Evolutionary conservation across 1,284 basidiomycete genomes (phyloP).

Genomic region (Trametes versicolor): DNA sequence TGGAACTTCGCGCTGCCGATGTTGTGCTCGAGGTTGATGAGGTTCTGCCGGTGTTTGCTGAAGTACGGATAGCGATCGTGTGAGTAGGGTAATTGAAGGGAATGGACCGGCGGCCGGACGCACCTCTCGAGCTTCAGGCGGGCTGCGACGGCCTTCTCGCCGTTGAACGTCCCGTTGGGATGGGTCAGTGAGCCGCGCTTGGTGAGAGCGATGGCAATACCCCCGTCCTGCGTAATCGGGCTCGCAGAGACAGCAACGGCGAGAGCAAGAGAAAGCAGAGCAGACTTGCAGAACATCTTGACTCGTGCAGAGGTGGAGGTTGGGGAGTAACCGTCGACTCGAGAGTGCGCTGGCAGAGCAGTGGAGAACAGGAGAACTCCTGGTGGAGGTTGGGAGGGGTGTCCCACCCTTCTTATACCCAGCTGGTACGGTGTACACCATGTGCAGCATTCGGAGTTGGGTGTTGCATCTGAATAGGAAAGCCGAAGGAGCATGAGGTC

Average conservation of each 20-base stretch:
- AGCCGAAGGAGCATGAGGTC: background rate
- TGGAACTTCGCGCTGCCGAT: constrained; percentile 29
- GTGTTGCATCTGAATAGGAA: background rate
- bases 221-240: constrained; percentile 27
- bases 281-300: constrained; percentile 40
- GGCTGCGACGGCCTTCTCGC: constrained; percentile 28
- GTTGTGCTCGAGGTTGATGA: constrained; percentile 38
- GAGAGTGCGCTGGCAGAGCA: constrained; percentile 5
- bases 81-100: background rate
- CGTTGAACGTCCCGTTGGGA: constrained; percentile 39
- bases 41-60: constrained; percentile 38
- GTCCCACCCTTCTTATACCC: background rate
- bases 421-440: background rate
- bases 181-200: constrained; percentile 38
- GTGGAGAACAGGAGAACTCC: constrained; percentile 15
- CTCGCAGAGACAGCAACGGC: constrained; percentile 35
- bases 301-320: background rate
- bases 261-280: constrained; percentile 36
- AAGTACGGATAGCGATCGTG: background rate
- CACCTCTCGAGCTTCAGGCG: constrained; percentile 34
- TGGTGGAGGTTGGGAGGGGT: background rate
- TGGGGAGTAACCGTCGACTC: constrained; percentile 1
- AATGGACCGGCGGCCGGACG: background rate
- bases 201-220: constrained; percentile 20
- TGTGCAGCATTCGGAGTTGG: background rate